Base-by-base conservation (phyloP, 2,329 filamentous ascomycete genomes). In the Microascus cirrosus region DNA sequence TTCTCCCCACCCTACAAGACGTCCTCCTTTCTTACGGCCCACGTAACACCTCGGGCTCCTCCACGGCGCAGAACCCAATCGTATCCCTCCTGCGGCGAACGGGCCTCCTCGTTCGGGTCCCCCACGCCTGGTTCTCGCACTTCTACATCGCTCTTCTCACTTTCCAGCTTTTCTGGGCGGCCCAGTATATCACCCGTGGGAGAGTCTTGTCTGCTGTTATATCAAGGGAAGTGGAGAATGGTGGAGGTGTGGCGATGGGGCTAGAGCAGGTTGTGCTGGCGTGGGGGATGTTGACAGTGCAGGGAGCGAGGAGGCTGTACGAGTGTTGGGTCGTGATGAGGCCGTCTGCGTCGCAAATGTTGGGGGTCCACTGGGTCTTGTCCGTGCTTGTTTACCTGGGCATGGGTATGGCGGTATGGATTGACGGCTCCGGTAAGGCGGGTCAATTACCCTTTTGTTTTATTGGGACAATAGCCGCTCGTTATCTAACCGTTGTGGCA, bases 61-160 rank as follows among this genome's bases (percentile, higher is more conserved):
- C 53, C 62, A 10, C 55, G 68, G 63, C 59, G 63, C 66, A 24
- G 57, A 48, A n/a, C 39, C 13, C n/a, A 25, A 18, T 45, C 20
- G 32, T 50, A 34, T 34, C 52, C 18, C 52, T 60, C 12, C 12
- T 62, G 8, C 39, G 58, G 48, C 60, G 59, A 52, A 55, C 59
- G 4, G 61, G 61, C 59, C 70, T 73, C 1, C 61, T 71, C 52
- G 72, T 73, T 63, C 81, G 82, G 67, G 86, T 96, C 39, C 91
- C 93, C 24, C 94, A 97, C 72, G 81, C 81, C 61, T 97, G 89
- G 85, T 97, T 97, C 70, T 80, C 79, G 51, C 88, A 94, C 64
- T 97, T 96, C 73, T 97, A 99, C 69, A 67, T 88, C 57, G 69
- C 84, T 39, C 93, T 89, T 3, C 73, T 91, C 4, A 67, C 74